Percentiles rank a stretch among this genome's conserved stretches.
phyloP scores from a whole-genome alignment of 2,329 filamentous ascomycete species.

The Pyricularia grisea region DNA sequence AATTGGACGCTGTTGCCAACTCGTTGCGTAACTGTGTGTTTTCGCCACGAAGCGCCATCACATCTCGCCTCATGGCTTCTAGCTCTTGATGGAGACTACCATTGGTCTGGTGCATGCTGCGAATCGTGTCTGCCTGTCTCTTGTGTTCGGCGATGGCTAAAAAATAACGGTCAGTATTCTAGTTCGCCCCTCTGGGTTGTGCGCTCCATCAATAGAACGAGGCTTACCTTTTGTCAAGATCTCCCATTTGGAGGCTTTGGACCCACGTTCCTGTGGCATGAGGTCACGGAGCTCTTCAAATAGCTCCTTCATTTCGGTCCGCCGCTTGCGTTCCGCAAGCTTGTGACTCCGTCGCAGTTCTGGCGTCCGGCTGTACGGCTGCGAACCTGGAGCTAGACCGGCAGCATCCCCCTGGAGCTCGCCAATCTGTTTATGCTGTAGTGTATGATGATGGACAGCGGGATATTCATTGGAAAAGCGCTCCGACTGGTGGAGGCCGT shows the following conservation, averaged over 20 bases:
- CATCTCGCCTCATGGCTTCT: conserved; percentile 38
- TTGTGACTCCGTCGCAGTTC: conserved; percentile 79
- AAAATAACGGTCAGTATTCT: conserved; percentile 3
- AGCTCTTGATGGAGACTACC: conserved; percentile 31
- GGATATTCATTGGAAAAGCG: conserved; percentile 46
- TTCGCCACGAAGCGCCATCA: conserved; percentile 37
- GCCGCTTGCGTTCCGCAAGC: conserved; percentile 71
- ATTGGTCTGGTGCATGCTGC: conserved; percentile 34
- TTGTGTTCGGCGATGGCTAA: conserved; percentile 54
- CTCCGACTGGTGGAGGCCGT: conserved; percentile 36
- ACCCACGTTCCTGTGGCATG: conserved; percentile 71
- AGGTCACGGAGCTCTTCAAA: conserved; percentile 73
- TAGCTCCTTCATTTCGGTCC: conserved; percentile 81
- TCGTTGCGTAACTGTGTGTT: conserved; percentile 34
- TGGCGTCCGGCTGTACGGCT: conserved; percentile 75
- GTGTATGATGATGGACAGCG: conserved; percentile 60
- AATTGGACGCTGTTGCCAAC: conserved; percentile 8
- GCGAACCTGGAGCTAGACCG: conserved; percentile 42
- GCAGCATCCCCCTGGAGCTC: conserved; percentile 54
- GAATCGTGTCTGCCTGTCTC: conserved; percentile 39
- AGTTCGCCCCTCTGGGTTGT: background rate
- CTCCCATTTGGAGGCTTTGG: conserved; percentile 85
- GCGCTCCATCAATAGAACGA: background rate
- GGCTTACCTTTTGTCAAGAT: conserved; percentile 71
- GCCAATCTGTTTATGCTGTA: conserved; percentile 64